Evolutionary conservation across 305 asterid species (phyloP).

Genomic region (Withania somnifera): DNA sequence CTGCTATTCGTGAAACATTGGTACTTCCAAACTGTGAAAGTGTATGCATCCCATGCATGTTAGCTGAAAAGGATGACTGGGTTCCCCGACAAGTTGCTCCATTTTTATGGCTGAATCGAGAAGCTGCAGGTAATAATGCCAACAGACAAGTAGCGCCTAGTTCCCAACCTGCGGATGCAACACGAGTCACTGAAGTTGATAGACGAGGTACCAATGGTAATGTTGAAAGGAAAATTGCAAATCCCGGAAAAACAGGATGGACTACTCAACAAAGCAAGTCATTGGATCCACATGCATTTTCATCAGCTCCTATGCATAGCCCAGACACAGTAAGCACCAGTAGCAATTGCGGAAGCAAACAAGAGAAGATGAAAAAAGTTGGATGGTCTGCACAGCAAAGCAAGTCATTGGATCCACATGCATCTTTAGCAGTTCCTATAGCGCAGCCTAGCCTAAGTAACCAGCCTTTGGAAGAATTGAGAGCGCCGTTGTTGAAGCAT

Average conservation of each 20-base stretch:
- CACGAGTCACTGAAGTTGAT: slow-evolving; percentile 19
- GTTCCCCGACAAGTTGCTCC: slow-evolving; percentile 70
- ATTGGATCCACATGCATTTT: slow-evolving; percentile 2
- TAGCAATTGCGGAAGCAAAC: slow-evolving; percentile 19
- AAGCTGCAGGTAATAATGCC: slow-evolving; percentile 18
- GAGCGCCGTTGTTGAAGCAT: slow-evolving; percentile 34
- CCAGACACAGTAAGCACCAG: slow-evolving; percentile 16
- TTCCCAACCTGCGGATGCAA: slow-evolving; percentile 30
- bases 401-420: slow-evolving; percentile 6
- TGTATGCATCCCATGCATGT: slow-evolving; percentile 65
- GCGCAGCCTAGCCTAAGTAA: background rate
- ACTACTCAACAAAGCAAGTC: slow-evolving; percentile 2
- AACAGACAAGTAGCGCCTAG: slow-evolving; percentile 37
- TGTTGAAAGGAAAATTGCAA: slow-evolving; percentile 23
- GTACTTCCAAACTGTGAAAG: slow-evolving; percentile 84
- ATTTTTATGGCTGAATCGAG: slow-evolving; percentile 64
- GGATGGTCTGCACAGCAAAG: slow-evolving; percentile 1
- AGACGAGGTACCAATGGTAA: slow-evolving; percentile 13
- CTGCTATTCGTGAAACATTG: slow-evolving; percentile 69
- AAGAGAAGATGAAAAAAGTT: background rate
- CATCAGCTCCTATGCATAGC: background rate
- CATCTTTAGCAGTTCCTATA: background rate
- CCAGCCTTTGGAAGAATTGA: slow-evolving; percentile 11
- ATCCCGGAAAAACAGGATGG: background rate
- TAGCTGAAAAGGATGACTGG: slow-evolving; percentile 90